Base-by-base conservation (phyloP, 768 basidiomycete species). In the Panaeolus papilionaceus region DNA sequence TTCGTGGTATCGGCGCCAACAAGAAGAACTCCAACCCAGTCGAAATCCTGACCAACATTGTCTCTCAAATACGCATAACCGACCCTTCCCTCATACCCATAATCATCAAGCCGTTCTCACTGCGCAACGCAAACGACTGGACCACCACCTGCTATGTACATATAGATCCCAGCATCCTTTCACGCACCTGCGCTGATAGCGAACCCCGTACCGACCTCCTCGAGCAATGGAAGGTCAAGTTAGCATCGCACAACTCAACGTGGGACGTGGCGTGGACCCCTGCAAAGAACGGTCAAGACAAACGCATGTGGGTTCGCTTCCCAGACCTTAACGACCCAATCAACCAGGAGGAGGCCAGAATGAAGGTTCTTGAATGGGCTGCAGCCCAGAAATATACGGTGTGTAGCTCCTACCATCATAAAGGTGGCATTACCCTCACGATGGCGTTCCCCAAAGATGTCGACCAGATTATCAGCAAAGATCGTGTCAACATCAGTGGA, bases 181-280 rank as follows among this genome's bases (percentile, higher is more conserved):
- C 38, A 4, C 38, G 28, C 28, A 33, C 38, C 7, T 40, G 26
- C 9, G 9, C 7, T 2, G 37, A 47, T 16, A 63, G n/a, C 12
- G 66, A 67, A 33, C 66, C 66, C 6, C 44, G 63, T 8, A 26
- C 38, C 5, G 63, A 67, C 20, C 66, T 67, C 28, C 66, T 67
- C 2, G 28, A 39, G 5, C 8, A 0, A 11, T 67, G 66, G 66
- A 63, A 42, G 12, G 26, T 18, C 14, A 37, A 23, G 7, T 28
- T 67, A 2, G 0, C 14, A 1, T 4, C 12, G 1, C 18, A 10
- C 11, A 28, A 64, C 33, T 1, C 26, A 18, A 7, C 14, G 2
- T 67, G 63, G 66, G 66, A 67, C 5, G 62, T 64, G 1, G 28
- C 28, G n/a, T 67, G 66, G 66, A 51, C 62, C 2, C 66, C 66